Conservation (phyloP, 805 yeast species). For the Candida anglica region DNA sequence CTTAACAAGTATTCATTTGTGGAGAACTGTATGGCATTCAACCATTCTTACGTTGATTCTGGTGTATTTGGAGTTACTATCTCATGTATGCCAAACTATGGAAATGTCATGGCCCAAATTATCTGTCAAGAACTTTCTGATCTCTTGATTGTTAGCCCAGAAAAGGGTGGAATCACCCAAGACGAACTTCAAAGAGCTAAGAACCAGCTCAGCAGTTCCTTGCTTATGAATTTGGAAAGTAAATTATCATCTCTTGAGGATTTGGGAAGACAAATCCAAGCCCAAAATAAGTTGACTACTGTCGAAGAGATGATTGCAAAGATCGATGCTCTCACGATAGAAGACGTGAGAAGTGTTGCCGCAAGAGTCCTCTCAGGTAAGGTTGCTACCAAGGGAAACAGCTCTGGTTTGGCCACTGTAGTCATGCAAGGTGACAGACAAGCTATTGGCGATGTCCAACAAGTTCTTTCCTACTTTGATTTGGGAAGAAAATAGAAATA, state of each 20-base stretch:
- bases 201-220: conserved; percentile 81
- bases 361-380: conserved; percentile 69
- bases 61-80: conserved; percentile 89
- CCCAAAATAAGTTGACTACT: conserved; percentile 70
- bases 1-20: conserved; percentile 87
- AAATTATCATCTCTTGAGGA: conserved; percentile 94
- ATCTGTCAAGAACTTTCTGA: conserved; percentile 46
- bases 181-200: conserved; percentile 85
- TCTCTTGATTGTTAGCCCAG: conserved; percentile 26
- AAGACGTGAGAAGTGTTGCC: conserved; percentile 73
- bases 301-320: conserved; percentile 77
- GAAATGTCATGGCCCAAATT: conserved; percentile 77
- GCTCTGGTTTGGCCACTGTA: conserved; percentile 68
- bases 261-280: conserved; percentile 89
- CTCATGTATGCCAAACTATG: conserved; percentile 82
- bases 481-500: conserved; percentile 44
- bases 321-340: conserved; percentile 63
- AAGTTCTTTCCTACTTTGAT: conserved; percentile 64
- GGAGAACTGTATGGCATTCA: conserved; percentile 83
- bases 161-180: conserved; percentile 56
- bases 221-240: conserved; percentile 90
- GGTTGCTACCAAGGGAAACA: conserved; percentile 42
- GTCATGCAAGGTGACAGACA: conserved; percentile 88
- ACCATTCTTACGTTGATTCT: conserved; percentile 84
- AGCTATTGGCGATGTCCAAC: conserved; percentile 78